Evolutionary conservation across 257 asterid species (phyloP), one percentile per base, ranked within the genome.

Genomic region (Plantago ovata): DNA sequence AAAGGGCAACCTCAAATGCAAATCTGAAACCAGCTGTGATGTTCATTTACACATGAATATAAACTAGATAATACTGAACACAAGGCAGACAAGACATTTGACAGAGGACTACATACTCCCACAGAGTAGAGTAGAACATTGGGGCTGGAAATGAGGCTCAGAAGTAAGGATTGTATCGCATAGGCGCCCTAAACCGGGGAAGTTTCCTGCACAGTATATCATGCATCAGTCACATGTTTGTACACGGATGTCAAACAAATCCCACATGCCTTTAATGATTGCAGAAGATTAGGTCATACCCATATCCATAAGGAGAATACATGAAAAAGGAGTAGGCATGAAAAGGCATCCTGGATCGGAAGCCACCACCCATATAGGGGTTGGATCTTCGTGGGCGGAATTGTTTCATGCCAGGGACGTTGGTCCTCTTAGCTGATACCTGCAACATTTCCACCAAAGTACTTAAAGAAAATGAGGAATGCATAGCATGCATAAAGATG

Each of bases 391-490:
- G 53, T 13, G 88, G 77, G 7, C 84, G 84, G 47, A 79, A 82
- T 53, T 72, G 86, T 63, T 85, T 85, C 95, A 85, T 82, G 60
- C 95, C 95, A 46, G 95, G 95, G 64, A 82, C 78, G 14, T 85
- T 85, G 57, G 91, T 82, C 74, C 92, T 75, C 82, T 85, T 82
- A 67, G 86, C 84, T 46, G 91, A 80, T 28, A 85, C 84, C 95
- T 85, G 70, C 18, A 68, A 49, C 43, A 52, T 45, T 21, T 60
- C 44, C 16, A 10, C 18, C 16, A 47, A 20, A 46, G 15, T 10
- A 36, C 15, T 33, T 56, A 23, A 45, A 56, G 15, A 61, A 50
- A 53, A 32, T 10, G 40, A 54, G 50, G 5, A 47, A 41, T 38
- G 49, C 47, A 53, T 18, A 15, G 24, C 15, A 8, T 28, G 36